phyloP scores from a whole-genome alignment of 495 filamentous ascomycete genomes.

The Paragyromitra xinjiangensis region DNA sequence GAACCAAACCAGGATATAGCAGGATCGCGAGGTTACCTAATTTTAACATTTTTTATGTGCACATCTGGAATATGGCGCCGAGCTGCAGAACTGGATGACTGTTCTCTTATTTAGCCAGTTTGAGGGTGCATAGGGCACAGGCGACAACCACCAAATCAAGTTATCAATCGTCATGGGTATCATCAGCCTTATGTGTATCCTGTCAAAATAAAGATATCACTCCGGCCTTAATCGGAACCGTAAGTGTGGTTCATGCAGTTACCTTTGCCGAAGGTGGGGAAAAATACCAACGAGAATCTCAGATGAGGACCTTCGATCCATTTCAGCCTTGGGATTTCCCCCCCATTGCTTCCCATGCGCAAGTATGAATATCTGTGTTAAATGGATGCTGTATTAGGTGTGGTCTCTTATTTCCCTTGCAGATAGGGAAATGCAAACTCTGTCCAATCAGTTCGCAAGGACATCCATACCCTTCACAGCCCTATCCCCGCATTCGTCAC shows the following conservation, averaged over 20 bases:
- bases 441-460: slow-evolving; percentile 14
- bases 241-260: slow-evolving; percentile 47
- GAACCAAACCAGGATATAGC: neutral
- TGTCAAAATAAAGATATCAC: slow-evolving; percentile 56
- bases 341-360: slow-evolving; percentile 18
- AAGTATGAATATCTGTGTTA: slow-evolving; percentile 21
- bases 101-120: slow-evolving; percentile 24
- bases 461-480: slow-evolving; percentile 7
- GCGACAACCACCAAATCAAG: slow-evolving; percentile 4
- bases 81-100: slow-evolving; percentile 26
- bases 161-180: slow-evolving; percentile 32
- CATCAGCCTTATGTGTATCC: slow-evolving; percentile 55
- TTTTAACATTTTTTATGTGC: neutral
- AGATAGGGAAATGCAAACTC: neutral
- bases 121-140: slow-evolving; percentile 27
- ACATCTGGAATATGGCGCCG: neutral
- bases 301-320: slow-evolving; percentile 31
- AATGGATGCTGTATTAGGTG: neutral
- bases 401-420: slow-evolving; percentile 22
- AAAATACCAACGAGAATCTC: slow-evolving; percentile 19
- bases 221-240: slow-evolving; percentile 50
- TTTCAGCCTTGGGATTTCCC: slow-evolving; percentile 36
- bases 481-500: slow-evolving; percentile 34
- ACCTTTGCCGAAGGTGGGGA: slow-evolving; percentile 51
- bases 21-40: neutral